phyloP scores from a whole-genome alignment of 345 rosid genomes.

The Salix koriyanagi region DNA sequence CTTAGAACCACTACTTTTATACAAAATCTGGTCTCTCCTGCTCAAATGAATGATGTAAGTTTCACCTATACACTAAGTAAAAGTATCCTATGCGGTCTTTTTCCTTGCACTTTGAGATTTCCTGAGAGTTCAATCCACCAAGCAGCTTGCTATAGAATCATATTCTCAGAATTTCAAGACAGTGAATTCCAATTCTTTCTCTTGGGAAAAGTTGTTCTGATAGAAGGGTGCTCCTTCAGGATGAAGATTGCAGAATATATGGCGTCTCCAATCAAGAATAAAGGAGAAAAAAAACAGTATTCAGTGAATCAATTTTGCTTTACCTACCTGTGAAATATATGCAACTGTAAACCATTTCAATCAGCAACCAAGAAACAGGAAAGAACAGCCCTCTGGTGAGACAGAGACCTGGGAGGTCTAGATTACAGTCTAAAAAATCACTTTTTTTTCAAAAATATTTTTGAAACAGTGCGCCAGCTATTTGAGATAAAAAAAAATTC shows the following conservation, averaged over 20 bases:
- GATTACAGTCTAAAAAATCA: neutral
- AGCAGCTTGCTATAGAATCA: constrained; percentile 15
- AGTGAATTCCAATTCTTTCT: constrained; percentile 9
- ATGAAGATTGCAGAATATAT: neutral
- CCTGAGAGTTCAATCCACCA: neutral
- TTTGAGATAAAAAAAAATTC: no score
- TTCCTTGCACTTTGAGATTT: constrained; percentile 1
- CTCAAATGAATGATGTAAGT: constrained; percentile 3
- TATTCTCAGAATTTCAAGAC: constrained; percentile 18
- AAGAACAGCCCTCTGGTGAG: neutral
- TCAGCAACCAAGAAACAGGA: neutral
- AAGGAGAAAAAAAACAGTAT: neutral
- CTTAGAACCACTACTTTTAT: constrained; percentile 1
- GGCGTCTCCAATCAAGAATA: neutral
- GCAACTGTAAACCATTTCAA: neutral
- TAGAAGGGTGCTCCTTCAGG: neutral
- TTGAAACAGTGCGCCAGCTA: no score
- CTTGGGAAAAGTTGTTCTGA: neutral
- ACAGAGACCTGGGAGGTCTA: neutral
- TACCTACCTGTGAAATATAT: neutral
- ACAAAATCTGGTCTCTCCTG: neutral
- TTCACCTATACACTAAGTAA: neutral
- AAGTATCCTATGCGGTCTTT: constrained; percentile 14
- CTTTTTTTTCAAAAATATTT: no score
- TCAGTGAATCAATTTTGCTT: neutral